Evolutionary conservation across 208 protist species (phyloP).

Genomic region (Leishmania arabica): DNA sequence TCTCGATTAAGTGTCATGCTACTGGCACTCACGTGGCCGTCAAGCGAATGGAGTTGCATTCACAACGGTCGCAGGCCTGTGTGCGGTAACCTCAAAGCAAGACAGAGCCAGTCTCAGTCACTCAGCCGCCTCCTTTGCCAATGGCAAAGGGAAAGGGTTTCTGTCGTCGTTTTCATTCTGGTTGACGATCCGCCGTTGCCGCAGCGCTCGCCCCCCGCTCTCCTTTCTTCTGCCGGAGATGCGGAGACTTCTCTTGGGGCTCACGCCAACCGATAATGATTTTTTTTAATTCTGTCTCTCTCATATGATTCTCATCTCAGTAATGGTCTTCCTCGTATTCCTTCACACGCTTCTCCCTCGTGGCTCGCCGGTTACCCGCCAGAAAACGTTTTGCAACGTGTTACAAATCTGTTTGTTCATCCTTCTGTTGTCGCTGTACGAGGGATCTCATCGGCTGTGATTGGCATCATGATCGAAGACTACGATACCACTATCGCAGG

Average conservation of each 20-base stretch:
- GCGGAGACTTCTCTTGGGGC: background rate
- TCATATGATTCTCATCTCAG: background rate
- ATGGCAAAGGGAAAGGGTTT: background rate
- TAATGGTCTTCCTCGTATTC: background rate
- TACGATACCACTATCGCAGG: slow-evolving; percentile 5
- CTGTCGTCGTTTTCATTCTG: background rate
- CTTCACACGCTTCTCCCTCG: background rate
- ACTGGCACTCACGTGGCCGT: background rate
- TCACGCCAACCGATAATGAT: background rate
- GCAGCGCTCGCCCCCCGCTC: too few relatives aligned
- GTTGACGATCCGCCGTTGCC: background rate
- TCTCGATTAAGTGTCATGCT: background rate
- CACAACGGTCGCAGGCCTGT: background rate
- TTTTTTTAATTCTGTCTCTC: background rate
- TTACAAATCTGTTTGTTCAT: background rate
- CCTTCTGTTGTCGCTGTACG: background rate
- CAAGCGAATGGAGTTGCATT: background rate
- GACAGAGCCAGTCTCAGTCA: background rate
- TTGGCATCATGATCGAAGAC: slow-evolving; percentile 15
- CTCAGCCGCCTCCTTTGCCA: background rate
- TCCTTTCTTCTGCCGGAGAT: background rate
- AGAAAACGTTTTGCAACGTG: background rate
- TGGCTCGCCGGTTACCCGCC: background rate
- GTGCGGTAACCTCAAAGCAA: background rate
- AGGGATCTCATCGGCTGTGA: background rate